Base-by-base conservation (phyloP, 2,329 filamentous ascomycete species). In the Fusarium sp. region DNA sequence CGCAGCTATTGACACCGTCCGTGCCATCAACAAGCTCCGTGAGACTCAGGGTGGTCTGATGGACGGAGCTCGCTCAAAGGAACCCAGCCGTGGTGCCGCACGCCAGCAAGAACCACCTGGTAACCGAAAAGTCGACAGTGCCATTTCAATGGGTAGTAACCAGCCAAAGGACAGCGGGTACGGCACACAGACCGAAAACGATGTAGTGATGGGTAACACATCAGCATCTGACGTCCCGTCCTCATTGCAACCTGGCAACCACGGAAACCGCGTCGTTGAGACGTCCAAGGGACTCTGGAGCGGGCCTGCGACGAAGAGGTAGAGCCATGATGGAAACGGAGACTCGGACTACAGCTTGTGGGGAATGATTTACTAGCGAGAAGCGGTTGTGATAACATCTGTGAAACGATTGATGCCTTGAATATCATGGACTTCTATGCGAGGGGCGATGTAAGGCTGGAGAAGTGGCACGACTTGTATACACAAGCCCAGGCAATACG, bases 11-110 rank as follows among this genome's bases (percentile, higher is more conserved):
- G 89, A 91, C 75, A 91, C 89, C 3, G 88, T 91, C 47, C 83
- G 89, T 48, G 89, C 89, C 33, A 91, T 91, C 75, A 91, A 91
- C 79, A 91, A 91, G 80, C 79, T 91, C 46, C 84, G 88, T 59
- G 89, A 90, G 77, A 86, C 87, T 3, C 86, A 88, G 71, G 81
- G 85, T 66, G 79, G 83, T 20, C 80, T 88, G 70, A 90, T 90
- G 87, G 85, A 90, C 70, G 88, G 88, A n/a, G 80, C 81, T 40
- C 79, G 78, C 61, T 85, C 83, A 53, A 79, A 79, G 39, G 84
- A 88, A 74, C 85, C 86, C 11, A 72, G 72, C 22, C 79, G 79
- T 15, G 82, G 82, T 19, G 44, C 66, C 43, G 66, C 56, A 20
- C 61, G 59, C 44, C 64, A 54, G 35, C 61, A 56, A 37, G 59